A percentile compares a stretch with the other conserved stretches of the same genome.
Evolutionary conservation across 1,139 yeast genomes (phyloP).

Genomic region (Petasospora rhodanensis): DNA sequence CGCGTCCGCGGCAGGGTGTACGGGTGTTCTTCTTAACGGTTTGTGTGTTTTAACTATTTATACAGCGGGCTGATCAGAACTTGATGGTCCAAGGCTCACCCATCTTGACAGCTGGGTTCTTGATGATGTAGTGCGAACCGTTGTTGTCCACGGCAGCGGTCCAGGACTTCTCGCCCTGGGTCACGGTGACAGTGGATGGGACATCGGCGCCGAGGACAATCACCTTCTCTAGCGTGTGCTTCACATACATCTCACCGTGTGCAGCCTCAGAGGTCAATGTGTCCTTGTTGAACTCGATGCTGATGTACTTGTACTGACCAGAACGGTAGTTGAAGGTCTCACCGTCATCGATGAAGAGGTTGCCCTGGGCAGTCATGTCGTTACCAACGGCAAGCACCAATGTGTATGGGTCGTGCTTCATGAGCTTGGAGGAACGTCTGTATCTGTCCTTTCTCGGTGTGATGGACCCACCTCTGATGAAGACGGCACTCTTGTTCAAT

Average conservation of each 20-base stretch:
- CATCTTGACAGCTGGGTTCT: slow-evolving; percentile 51
- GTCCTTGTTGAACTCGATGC: slow-evolving; percentile 32
- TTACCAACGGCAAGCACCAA: slow-evolving; percentile 57
- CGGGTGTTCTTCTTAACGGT: no score
- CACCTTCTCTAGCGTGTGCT: slow-evolving; percentile 51
- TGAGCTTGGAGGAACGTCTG: slow-evolving; percentile 74
- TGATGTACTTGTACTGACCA: slow-evolving; percentile 44
- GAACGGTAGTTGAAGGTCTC: slow-evolving; percentile 56
- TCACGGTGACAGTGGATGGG: slow-evolving; percentile 27
- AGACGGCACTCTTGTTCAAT: slow-evolving; percentile 65
- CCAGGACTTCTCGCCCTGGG: slow-evolving; percentile 37
- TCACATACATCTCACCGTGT: slow-evolving; percentile 24
- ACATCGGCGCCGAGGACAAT: slow-evolving; percentile 42
- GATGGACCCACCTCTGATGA: slow-evolving; percentile 74
- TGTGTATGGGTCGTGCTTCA: slow-evolving; percentile 82
- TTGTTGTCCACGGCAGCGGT: slow-evolving; percentile 27
- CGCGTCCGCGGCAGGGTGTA: no score
- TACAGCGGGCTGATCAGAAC: no score
- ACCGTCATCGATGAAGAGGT: slow-evolving; percentile 79
- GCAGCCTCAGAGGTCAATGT: slow-evolving; percentile 27
- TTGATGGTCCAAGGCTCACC: slow-evolving; percentile 35
- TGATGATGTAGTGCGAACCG: slow-evolving; percentile 33
- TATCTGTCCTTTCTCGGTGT: slow-evolving; percentile 63
- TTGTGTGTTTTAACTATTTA: no score
- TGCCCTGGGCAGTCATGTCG: slow-evolving; percentile 48